Base-by-base conservation (phyloP, 768 basidiomycete species). In the Dioszegia crocea region DNA sequence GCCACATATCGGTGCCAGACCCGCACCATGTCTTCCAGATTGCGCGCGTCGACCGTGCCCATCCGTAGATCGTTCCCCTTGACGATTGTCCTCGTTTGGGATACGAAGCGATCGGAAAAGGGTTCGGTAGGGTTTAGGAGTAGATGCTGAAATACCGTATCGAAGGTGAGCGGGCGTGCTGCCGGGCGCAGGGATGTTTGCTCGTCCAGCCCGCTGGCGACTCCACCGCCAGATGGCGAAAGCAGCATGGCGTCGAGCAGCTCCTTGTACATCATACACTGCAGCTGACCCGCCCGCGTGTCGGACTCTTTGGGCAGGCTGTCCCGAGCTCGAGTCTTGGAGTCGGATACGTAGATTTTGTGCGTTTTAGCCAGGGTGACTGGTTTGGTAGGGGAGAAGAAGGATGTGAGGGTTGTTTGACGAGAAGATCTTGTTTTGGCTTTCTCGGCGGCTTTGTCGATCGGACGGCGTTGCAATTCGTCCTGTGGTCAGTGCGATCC, bases 211-310 rank as follows among this genome's bases (percentile, higher is more conserved):
- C 12, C 23, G 39, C 21, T 17, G 30, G 29, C 26, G 26, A 5
- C 47, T 4, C 17, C n/a, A n/a, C n/a, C n/a, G n/a, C n/a, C n/a
- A n/a, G 16, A 9, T 40, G 21, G 59, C 23, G 46, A 31, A 3
- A 38, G 51, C n/a, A 76, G 47, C 48, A 78, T 65, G 14, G 65
- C 63, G 53, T 73, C 75, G 24, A 77, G 43, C 27, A 78, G 53
- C 57, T 76, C 77, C 53, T 77, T 77, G 66, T 78, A 78, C 29
- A 77, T 60, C 77, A 78, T 78, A 27, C 77, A 67, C 59, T 78
- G 77, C 16, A 76, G 58, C 49, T 63, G 67, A 1, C 76, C 77
- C 6, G 74, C 67, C 14, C 68, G 36, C 17, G 73, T 70, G 63
- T 77, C 75, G 19, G 67, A 63, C n/a, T 71, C 69, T n/a, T 56